phyloP scores from a whole-genome alignment of 495 filamentous ascomycete genomes.

The Apiosordaria backusii region DNA sequence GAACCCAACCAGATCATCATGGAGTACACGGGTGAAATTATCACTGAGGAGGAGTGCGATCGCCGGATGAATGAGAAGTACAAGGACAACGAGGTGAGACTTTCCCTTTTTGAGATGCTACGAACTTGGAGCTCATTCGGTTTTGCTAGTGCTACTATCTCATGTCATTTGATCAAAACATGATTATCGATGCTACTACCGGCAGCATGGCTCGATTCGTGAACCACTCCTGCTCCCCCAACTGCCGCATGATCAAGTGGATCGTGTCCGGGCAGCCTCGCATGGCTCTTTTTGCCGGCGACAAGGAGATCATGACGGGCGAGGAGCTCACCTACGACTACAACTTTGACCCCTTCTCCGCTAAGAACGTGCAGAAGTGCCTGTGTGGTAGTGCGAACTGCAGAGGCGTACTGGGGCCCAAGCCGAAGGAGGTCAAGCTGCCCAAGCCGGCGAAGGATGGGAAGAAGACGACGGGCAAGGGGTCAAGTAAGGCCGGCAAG shows the following conservation, averaged over 20 bases:
- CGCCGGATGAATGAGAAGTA: conserved; percentile 87
- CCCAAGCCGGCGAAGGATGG: conserved; percentile 34
- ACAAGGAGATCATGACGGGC: conserved; percentile 82
- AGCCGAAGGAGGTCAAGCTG: conserved; percentile 56
- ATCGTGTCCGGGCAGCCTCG: conserved; percentile 91
- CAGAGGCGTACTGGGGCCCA: conserved; percentile 73
- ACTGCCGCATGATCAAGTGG: conserved; percentile 96
- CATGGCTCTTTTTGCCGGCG: conserved; percentile 95
- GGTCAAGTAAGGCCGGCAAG: conserved; percentile 29
- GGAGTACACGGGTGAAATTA: conserved; percentile 96
- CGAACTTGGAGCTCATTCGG: conserved; percentile 18
- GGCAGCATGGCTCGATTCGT: conserved; percentile 96
- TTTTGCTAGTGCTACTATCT: conserved; percentile 79
- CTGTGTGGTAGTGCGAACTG: conserved; percentile 74
- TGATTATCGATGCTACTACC: conserved; percentile 96
- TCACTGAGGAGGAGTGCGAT: conserved; percentile 90
- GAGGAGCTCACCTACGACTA: conserved; percentile 99
- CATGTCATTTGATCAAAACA: conserved; percentile 97
- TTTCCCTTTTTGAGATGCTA: background rate
- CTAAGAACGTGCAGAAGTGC: conserved; percentile 79
- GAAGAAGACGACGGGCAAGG: conserved; percentile 30
- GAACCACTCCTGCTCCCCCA: conserved; percentile 96
- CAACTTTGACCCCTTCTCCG: conserved; percentile 90
- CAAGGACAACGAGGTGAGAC: conserved; percentile 79
- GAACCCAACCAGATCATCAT: conserved; percentile 91